Evolutionary conservation across 352 stramenopile species (phyloP), one percentile per base, ranked within the genome.

Genomic region (Phytopythium sindhum): DNA sequence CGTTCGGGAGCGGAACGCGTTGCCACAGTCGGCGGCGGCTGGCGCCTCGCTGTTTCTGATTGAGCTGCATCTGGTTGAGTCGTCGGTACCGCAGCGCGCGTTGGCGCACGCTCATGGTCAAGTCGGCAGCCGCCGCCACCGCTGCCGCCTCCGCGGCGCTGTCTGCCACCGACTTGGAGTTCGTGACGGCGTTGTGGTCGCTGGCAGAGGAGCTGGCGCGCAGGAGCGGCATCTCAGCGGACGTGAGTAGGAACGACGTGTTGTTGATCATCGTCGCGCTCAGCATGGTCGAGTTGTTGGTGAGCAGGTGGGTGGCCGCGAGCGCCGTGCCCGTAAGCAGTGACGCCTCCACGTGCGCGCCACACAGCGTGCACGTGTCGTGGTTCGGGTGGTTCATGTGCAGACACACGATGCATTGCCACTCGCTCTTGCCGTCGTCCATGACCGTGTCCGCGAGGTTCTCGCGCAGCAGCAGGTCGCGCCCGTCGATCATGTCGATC

Each of bases 341-440:
- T 8, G 78, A 85, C 26, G 78, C 77, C 62, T 88, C 83, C 57
- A 74, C 73, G 37, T 82, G 78, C 24, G 83, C 83, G 48, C 83
- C 83, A 57, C 83, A 91, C 54, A 91, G 69, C 51, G 72, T 66
- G 72, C 83, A 91, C 47, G 71, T 65, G 39, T 76, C 64, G 53
- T 87, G 78, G 61, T 86, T 81, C 7, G 83, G 83, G 59, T 91
- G 83, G 59, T 91, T 91, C 69, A 90, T 73, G 59, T 91, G 81
- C 48, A 79, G 74, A 59, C 83, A 91, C 14, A 91, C 81, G 57
- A 90, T 61, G 64, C 83, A 91, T 61, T 90, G 79, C 83, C 83
- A 90, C 65, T 91, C 83, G 56, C 68, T 84, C 53, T 68, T 65
- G 23, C 76, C 83, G 23, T 80, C 75, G 37, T 88, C 79, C 35